Evolutionary conservation across 2,329 filamentous ascomycete genomes (phyloP).

Genomic region (Alternaria postmessia): DNA sequence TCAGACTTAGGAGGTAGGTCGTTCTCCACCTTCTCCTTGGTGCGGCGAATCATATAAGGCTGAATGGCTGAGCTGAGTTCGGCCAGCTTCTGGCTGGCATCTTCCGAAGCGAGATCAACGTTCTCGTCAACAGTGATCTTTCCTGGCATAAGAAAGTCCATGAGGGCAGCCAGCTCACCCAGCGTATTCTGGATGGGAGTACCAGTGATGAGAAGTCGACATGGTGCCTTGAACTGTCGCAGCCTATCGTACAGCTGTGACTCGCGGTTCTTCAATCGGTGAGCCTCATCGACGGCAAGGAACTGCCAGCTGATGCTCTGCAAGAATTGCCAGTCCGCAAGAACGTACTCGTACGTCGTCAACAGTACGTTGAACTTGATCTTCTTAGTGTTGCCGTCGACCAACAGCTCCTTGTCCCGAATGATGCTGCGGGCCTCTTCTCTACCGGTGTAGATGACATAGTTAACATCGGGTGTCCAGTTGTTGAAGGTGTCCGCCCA

Average conservation of each 20-base stretch:
- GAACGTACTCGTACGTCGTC: slow-evolving; percentile 96
- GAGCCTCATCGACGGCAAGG: slow-evolving; percentile 93
- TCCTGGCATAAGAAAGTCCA: slow-evolving; percentile 98
- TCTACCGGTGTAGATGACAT: slow-evolving; percentile 94
- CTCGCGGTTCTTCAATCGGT: slow-evolving; percentile 94
- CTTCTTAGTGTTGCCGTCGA: slow-evolving; percentile 85
- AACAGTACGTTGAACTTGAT: slow-evolving; percentile 97
- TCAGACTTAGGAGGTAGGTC: slow-evolving; percentile 97
- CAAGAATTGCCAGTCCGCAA: slow-evolving; percentile 83
- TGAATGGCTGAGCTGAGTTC: slow-evolving; percentile 87
- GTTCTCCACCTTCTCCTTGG: slow-evolving; percentile 96
- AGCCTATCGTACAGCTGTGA: slow-evolving; percentile 91
- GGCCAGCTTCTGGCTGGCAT: slow-evolving; percentile 85
- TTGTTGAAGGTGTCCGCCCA: slow-evolving; percentile 98
- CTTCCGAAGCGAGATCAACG: slow-evolving; percentile 80
- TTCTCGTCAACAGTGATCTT: slow-evolving; percentile 90
- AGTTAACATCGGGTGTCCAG: slow-evolving; percentile 96
- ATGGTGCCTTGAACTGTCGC: slow-evolving; percentile 84
- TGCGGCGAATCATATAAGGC: slow-evolving; percentile 92
- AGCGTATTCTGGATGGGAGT: slow-evolving; percentile 98
- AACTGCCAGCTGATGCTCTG: slow-evolving; percentile 97
- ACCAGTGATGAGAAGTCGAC: slow-evolving; percentile 91
- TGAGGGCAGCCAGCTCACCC: slow-evolving; percentile 86
- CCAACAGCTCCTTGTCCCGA: slow-evolving; percentile 85
- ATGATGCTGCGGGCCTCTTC: slow-evolving; percentile 87